These are phyloP conservation scores for Ceratobasidium sp. DNA, from an alignment of 1,284 basidiomycete genomes.

Conservation along the genomic window DNA sequence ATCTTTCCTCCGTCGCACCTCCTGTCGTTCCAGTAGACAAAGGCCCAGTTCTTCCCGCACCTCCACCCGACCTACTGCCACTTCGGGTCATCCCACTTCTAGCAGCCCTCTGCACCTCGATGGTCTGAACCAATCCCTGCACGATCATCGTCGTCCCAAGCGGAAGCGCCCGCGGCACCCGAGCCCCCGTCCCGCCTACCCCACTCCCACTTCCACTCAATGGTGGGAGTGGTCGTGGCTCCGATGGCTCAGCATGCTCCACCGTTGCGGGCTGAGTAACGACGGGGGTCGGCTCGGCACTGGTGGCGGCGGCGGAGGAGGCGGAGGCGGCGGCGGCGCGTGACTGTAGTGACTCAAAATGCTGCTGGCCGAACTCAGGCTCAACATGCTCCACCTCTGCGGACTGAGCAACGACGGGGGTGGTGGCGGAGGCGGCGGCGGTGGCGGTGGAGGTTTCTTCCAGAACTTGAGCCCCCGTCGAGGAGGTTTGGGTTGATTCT, in stretches of 20 bases:
- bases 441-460: neutral
- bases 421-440: too few relatives aligned
- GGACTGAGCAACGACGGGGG: too few relatives aligned
- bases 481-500: neutral
- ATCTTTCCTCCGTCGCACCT: neutral
- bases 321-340: constrained; percentile 20
- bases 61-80: too few relatives aligned
- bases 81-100: too few relatives aligned
- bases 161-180: constrained; percentile 44
- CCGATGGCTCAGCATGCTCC: constrained; percentile 30
- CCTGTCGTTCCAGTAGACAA: neutral
- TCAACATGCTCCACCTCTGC: too few relatives aligned
- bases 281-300: constrained; percentile 17
- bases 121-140: constrained; percentile 53
- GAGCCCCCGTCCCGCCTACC: too few relatives aligned
- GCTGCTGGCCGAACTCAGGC: neutral
- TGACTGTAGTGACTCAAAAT: neutral
- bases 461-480: constrained; percentile 6
- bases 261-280: constrained; percentile 41
- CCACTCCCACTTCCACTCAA: too few relatives aligned
- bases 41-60: too few relatives aligned
- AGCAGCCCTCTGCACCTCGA: constrained; percentile 49
- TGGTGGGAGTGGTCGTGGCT: constrained; percentile 11
- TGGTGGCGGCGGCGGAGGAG: constrained; percentile 30
- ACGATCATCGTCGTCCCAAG: constrained; percentile 51